Conservation (phyloP, 2,329 filamentous ascomycete genomes). For the Achaetomium macrosporum region DNA sequence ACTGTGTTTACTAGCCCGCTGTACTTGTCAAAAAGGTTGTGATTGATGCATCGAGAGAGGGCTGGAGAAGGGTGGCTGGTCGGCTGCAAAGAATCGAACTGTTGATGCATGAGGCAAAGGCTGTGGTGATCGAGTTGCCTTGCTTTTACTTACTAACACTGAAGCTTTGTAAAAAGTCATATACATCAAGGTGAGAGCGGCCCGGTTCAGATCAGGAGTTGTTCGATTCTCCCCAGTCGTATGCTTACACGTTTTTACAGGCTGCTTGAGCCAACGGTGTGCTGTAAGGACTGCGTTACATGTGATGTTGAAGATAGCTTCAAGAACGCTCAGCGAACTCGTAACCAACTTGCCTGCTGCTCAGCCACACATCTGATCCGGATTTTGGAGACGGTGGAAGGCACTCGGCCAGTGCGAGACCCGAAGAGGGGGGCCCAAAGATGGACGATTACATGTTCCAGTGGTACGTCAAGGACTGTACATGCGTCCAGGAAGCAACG, state of each 20-base stretch:
- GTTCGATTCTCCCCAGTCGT: background rate
- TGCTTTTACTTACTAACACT: background rate
- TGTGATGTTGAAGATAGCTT: background rate
- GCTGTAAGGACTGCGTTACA: background rate
- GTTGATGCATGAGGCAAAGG: too few species aligned
- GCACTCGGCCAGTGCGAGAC: background rate
- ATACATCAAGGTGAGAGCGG: background rate
- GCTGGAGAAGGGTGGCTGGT: background rate
- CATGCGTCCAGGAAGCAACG: conserved; percentile 45
- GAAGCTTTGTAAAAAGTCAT: background rate
- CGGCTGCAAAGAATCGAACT: background rate
- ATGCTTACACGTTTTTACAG: background rate
- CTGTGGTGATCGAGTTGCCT: background rate
- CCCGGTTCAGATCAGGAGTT: background rate
- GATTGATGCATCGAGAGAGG: background rate
- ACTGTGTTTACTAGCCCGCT: background rate
- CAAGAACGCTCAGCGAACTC: too few species aligned
- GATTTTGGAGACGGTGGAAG: too few species aligned
- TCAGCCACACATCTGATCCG: too few species aligned
- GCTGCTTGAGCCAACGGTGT: background rate
- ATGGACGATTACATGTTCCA: conserved; percentile 58
- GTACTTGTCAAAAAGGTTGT: background rate
- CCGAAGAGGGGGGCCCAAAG: conserved; percentile 4
- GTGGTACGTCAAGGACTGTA: conserved; percentile 42
- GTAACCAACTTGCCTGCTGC: too few species aligned